A percentile compares a stretch with the other conserved stretches of the same genome.
phyloP scores from a whole-genome alignment of 139 green algal species.

The Chlamydomonas asymmetrica region DNA sequence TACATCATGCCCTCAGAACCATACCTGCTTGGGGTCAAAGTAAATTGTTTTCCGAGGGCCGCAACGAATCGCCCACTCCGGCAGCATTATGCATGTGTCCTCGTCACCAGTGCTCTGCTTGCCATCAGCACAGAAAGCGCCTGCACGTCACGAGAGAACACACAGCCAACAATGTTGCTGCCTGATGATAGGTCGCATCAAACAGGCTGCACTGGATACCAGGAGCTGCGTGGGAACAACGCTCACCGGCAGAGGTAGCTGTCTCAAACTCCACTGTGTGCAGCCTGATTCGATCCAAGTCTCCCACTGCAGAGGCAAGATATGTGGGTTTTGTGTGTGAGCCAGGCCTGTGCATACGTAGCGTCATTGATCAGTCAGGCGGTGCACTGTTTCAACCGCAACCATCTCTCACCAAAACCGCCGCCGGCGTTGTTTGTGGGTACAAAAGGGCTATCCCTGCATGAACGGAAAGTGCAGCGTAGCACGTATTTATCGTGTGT shows the following conservation, averaged over 20 bases:
- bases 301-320: conserved; percentile 59
- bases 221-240: background rate
- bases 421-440: conserved; percentile 76
- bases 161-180: background rate
- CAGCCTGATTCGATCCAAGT: conserved; percentile 73
- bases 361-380: background rate
- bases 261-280: conserved; percentile 79
- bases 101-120: conserved; percentile 51
- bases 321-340: background rate
- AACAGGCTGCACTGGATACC: background rate
- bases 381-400: background rate
- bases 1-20: background rate
- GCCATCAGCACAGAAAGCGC: conserved; percentile 50
- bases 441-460: conserved; percentile 73
- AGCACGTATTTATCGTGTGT: background rate
- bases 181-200: background rate
- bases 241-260: conserved; percentile 61
- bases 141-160: conserved; percentile 18
- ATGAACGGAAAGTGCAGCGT: background rate
- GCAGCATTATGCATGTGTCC: conserved; percentile 68
- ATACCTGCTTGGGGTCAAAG: conserved; percentile 78
- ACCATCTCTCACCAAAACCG: conserved; percentile 73
- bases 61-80: conserved; percentile 74
- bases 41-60: conserved; percentile 81
- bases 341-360: background rate